phyloP scores from a whole-genome alignment of 441 rosid species.

The Hura crepitans region DNA sequence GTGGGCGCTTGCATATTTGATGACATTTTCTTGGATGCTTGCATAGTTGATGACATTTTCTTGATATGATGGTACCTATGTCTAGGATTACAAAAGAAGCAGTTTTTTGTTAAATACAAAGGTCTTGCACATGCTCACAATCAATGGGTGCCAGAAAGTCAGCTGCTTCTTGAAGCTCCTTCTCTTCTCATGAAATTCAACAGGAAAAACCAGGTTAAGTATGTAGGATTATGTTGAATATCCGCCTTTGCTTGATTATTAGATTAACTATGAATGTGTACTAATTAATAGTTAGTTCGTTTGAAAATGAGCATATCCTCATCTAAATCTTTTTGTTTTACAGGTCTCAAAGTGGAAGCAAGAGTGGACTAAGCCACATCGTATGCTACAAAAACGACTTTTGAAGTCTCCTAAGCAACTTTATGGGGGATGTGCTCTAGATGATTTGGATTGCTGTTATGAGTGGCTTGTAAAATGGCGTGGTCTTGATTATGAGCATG shows the following conservation, averaged over 20 bases:
- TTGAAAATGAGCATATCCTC: slow-evolving; percentile 6
- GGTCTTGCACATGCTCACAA: slow-evolving; percentile 56
- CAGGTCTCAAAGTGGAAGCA: slow-evolving; percentile 42
- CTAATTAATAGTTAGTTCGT: not conserved
- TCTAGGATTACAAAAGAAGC: slow-evolving; percentile 34
- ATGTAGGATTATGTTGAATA: not conserved
- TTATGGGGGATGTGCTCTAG: slow-evolving; percentile 7
- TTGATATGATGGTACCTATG: slow-evolving; percentile 16
- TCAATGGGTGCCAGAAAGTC: slow-evolving; percentile 41
- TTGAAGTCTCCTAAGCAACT: slow-evolving; percentile 26
- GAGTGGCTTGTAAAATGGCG: slow-evolving; percentile 72
- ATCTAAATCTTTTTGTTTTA: slow-evolving; percentile 18
- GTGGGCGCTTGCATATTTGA: not conserved
- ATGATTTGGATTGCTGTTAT: slow-evolving; percentile 23
- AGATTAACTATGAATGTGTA: not conserved
- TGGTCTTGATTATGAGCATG: slow-evolving; percentile 57
- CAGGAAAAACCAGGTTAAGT: slow-evolving; percentile 39
- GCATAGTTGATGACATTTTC: not conserved
- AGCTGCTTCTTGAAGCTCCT: slow-evolving; percentile 43
- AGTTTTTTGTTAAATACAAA: slow-evolving; percentile 44
- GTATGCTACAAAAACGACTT: slow-evolving; percentile 41
- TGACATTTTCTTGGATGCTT: not conserved
- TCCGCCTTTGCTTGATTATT: not conserved
- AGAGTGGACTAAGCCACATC: slow-evolving; percentile 51
- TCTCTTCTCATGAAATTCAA: slow-evolving; percentile 42